Evolutionary conservation across 148 eudicot species (phyloP), one percentile per base, ranked within the genome.

Genomic region (Pouteria glomerata): DNA sequence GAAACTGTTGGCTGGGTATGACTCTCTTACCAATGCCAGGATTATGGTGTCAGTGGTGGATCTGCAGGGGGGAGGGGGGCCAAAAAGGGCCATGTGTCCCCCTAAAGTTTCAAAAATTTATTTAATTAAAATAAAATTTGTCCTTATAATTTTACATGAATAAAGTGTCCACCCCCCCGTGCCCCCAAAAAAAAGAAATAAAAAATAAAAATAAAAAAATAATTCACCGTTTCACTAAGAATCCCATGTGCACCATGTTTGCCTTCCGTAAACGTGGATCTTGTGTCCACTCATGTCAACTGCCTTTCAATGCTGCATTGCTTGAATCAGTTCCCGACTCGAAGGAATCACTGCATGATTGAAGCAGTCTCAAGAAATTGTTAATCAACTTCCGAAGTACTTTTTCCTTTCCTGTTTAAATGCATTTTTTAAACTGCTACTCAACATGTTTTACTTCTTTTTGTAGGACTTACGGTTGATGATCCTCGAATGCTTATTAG

Each of bases 1-100:
- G 59, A 79, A 79, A 73, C 35, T 96, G 99, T 82, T 96, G 99
- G 99, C 80, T 92, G 30, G 99, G 99, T 96, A 96, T 14, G 66
- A 71, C 52, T 73, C 64, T 37, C 48, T 56, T 69, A 42, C 5
- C 8, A 57, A 12, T 62, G 8, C 51, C 69, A 47, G n/a, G 19
- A 15, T 72, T 73, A 65, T 57, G 62, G 19, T 50, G 61, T 45
- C 31, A 13, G 48, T 65, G 27, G 52, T 69, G 63, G 21, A 26
- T 70, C 21, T 55, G 27, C 51, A n/a, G n/a, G n/a, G n/a, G n/a
- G n/a, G n/a, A n/a, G n/a, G n/a, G n/a, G n/a, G n/a, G n/a, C n/a
- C n/a, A n/a, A n/a, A n/a, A n/a, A n/a, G n/a, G n/a, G n/a, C n/a
- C n/a, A n/a, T n/a, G n/a, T n/a, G n/a, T n/a, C n/a, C n/a, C n/a